Percentiles rank a stretch among this genome's conserved stretches.
Evolutionary conservation across 495 filamentous ascomycete species (phyloP).

Genomic region (Xylaria grammica): DNA sequence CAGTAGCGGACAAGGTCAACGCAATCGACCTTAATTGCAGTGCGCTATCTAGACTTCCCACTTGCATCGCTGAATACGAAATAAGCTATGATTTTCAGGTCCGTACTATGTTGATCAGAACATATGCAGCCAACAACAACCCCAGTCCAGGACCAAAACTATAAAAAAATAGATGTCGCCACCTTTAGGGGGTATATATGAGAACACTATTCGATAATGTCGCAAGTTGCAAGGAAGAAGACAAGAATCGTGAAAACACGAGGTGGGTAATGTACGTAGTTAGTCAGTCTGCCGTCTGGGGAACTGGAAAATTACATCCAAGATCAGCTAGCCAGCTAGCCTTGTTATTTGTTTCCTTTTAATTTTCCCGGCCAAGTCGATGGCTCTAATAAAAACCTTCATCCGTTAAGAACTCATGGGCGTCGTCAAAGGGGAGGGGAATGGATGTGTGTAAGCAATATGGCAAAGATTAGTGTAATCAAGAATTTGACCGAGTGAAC

Average conservation of each 20-base stretch:
- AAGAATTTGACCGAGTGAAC: slow-evolving; percentile 24
- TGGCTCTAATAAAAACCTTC: slow-evolving; percentile 13
- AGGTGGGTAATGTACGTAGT: neutral
- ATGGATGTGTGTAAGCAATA: slow-evolving; percentile 15
- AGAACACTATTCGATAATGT: slow-evolving; percentile 4
- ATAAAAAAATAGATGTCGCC: slow-evolving; percentile 22
- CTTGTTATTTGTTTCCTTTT: neutral
- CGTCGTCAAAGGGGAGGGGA: slow-evolving; percentile 12
- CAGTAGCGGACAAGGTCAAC: neutral
- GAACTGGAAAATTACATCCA: slow-evolving; percentile 7
- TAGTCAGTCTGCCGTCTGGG: too few relatives aligned
- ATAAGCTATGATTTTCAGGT: neutral
- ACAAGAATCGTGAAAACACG: neutral
- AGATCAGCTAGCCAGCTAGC: slow-evolving; percentile 22
- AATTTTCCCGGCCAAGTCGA: slow-evolving; percentile 2
- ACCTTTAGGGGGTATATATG: slow-evolving; percentile 22
- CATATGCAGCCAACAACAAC: neutral
- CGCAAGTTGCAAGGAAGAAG: neutral
- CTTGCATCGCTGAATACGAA: neutral
- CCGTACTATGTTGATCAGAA: neutral
- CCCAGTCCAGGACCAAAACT: slow-evolving; percentile 8
- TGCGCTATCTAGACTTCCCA: neutral
- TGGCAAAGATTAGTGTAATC: slow-evolving; percentile 21
- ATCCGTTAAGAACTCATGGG: slow-evolving; percentile 3
- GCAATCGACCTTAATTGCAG: neutral